These are phyloP conservation scores for Lipomyces starkeyi DNA, from an alignment of 805 yeast genomes.

Conservation along the genomic window DNA sequence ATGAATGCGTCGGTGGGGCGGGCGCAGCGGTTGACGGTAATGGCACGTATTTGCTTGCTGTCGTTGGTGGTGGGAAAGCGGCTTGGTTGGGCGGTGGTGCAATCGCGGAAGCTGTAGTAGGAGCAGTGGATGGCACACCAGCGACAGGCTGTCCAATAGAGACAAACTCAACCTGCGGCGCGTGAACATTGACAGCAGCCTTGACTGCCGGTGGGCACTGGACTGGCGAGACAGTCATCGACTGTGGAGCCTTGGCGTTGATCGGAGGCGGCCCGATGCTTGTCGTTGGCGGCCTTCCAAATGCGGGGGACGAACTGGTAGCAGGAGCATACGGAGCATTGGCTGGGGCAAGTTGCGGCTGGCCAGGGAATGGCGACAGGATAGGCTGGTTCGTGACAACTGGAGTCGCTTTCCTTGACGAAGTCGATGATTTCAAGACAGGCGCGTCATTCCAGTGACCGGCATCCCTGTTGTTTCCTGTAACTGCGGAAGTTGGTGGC, in stretches of 20 bases:
- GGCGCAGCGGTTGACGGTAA: slow-evolving; percentile 41
- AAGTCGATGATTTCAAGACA: slow-evolving; percentile 22
- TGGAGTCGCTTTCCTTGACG: slow-evolving; percentile 38
- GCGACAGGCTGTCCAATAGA: slow-evolving; percentile 30
- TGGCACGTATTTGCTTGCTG: slow-evolving; percentile 20
- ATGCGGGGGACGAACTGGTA: slow-evolving; percentile 10
- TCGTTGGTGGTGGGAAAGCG: slow-evolving; percentile 41
- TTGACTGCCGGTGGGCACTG: slow-evolving; percentile 29
- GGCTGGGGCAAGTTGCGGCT: slow-evolving; percentile 40
- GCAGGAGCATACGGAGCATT: slow-evolving; percentile 48
- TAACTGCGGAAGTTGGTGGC: slow-evolving; percentile 25
- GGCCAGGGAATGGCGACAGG: slow-evolving; percentile 38
- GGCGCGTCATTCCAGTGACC: slow-evolving; percentile 41
- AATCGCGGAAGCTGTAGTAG: slow-evolving; percentile 6
- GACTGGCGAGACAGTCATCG: slow-evolving; percentile 24
- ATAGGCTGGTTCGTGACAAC: slow-evolving; percentile 40
- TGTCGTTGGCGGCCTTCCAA: slow-evolving; percentile 22
- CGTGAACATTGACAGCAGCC: slow-evolving; percentile 23
- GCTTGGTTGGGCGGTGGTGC: slow-evolving; percentile 20
- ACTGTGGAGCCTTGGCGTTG: slow-evolving; percentile 35
- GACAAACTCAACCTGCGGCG: slow-evolving; percentile 33
- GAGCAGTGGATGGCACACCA: slow-evolving; percentile 10
- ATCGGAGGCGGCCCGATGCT: slow-evolving; percentile 37
- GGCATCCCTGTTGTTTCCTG: slow-evolving; percentile 24
- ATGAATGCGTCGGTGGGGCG: slow-evolving; percentile 50